Evolutionary conservation across 2,329 filamentous ascomycete species (phyloP).

Genomic region (Curvularia verruculosa): DNA sequence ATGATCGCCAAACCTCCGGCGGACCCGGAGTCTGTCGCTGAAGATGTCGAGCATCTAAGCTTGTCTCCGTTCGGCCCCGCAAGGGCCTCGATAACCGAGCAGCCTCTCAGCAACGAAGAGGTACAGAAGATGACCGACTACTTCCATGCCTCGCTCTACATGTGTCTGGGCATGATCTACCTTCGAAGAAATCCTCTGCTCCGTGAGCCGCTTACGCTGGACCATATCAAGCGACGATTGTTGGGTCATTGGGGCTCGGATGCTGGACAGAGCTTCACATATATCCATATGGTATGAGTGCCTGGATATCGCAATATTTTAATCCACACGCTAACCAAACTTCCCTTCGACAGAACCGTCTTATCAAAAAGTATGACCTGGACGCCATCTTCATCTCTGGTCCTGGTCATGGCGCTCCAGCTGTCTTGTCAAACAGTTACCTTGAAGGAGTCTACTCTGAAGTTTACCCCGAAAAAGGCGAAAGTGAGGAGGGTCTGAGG

Average conservation of each 20-base stretch:
- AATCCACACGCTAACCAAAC: not conserved
- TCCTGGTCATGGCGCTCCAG: constrained; percentile 78
- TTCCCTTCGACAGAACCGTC: constrained; percentile 59
- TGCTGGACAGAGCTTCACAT: constrained; percentile 81
- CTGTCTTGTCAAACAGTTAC: constrained; percentile 76
- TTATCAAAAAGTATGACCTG: constrained; percentile 80
- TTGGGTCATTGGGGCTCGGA: constrained; percentile 81
- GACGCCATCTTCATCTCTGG: constrained; percentile 76
- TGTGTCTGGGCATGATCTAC: constrained; percentile 81
- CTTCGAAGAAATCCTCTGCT: constrained; percentile 76
- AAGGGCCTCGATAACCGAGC: constrained; percentile 66
- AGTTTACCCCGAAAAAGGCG: constrained; percentile 75
- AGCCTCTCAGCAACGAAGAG: constrained; percentile 69
- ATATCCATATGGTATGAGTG: constrained; percentile 70
- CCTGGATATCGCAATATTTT: not conserved
- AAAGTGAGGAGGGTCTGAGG: constrained; percentile 71
- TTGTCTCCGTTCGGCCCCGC: constrained; percentile 69
- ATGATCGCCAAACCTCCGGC: constrained; percentile 30
- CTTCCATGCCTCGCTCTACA: constrained; percentile 76
- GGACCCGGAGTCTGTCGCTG: constrained; percentile 32
- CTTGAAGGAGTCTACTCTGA: constrained; percentile 79
- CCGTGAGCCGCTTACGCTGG: constrained; percentile 68
- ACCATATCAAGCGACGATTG: constrained; percentile 75
- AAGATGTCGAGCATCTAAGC: constrained; percentile 40
- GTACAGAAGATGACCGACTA: constrained; percentile 72